Percentiles rank a stretch among this genome's conserved stretches.
Evolutionary conservation across 257 asterid genomes (phyloP).

Genomic region (Solanum acaule): DNA sequence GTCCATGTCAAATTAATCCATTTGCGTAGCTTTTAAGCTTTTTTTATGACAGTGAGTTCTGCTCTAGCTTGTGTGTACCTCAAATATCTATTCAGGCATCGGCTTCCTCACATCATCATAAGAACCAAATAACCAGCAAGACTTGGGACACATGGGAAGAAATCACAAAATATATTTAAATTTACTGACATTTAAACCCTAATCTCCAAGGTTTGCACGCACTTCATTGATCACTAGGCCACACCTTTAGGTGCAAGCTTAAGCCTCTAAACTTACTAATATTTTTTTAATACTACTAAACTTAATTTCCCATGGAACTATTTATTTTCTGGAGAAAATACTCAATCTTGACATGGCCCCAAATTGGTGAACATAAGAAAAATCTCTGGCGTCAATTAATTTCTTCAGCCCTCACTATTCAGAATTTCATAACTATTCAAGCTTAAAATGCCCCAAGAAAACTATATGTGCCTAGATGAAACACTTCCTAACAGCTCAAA

Average conservation of each 20-base stretch:
- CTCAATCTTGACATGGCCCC: neutral
- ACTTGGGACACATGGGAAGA: neutral
- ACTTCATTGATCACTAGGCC: neutral
- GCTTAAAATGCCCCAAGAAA: neutral
- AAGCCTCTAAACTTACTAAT: neutral
- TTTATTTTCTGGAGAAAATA: neutral
- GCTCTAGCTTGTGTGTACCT: neutral
- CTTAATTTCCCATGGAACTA: neutral
- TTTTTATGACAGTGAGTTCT: neutral
- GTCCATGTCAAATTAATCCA: neutral
- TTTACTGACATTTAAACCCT: neutral
- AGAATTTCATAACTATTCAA: neutral
- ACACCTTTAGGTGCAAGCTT: neutral
- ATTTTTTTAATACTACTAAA: neutral
- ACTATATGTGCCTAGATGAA: neutral
- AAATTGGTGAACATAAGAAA: neutral
- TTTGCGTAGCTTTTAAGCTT: neutral
- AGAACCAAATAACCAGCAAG: neutral
- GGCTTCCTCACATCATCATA: neutral
- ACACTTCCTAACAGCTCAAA: neutral
- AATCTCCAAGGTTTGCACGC: neutral
- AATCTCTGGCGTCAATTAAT: neutral
- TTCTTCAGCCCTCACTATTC: neutral
- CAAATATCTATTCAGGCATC: neutral
- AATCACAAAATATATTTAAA: neutral